Evolutionary conservation across 352 stramenopile genomes (phyloP), one percentile per base, ranked within the genome.

Genomic region (Phytophthora citrophthora): DNA sequence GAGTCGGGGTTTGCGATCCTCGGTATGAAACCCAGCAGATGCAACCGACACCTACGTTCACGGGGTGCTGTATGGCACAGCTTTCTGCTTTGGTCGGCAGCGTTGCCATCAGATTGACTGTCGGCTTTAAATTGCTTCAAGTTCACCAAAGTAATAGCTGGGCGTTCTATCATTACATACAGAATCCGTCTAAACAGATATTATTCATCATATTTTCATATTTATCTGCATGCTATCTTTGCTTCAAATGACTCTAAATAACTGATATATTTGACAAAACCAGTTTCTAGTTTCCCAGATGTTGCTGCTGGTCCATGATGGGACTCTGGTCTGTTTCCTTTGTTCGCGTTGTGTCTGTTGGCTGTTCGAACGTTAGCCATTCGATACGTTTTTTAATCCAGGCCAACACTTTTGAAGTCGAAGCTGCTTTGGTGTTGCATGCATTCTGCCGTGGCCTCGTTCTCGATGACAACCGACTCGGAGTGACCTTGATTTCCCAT

Each of bases 301-400:
- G 62, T 44, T 69, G 47, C 27, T 63, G 36, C 13, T 16, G 23
- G 44, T 54, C 39, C 54, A 64, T 47, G 54, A 64, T 60, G 45
- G 29, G 44, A 49, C 29, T 29, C 55, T 60, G 43, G 61, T 54
- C 38, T 52, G 31, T 15, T 15, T 34, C n/a, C 39, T 16, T 20
- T 27, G 26, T 13, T 20, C 15, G 40, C 39, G 45, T 40, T 34
- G 29, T 63, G 47, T 12, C 48, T 4, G 15, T 68, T 59, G 49
- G 50, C 56, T 66, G 57, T 66, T 69, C 58, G 49, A 71, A 67
- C 38, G 27, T 47, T 34, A 56, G 23, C 45, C 36, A 41, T 16
- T 5, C 20, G 23, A 64, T 31, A 32, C 7, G 7, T 3, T 49
- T 20, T n/a, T 65, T 65, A 70, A 61, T 70, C 46, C 6, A 29